Conservation (phyloP, 169 alveolate species). For the Babesia gibsoni region DNA sequence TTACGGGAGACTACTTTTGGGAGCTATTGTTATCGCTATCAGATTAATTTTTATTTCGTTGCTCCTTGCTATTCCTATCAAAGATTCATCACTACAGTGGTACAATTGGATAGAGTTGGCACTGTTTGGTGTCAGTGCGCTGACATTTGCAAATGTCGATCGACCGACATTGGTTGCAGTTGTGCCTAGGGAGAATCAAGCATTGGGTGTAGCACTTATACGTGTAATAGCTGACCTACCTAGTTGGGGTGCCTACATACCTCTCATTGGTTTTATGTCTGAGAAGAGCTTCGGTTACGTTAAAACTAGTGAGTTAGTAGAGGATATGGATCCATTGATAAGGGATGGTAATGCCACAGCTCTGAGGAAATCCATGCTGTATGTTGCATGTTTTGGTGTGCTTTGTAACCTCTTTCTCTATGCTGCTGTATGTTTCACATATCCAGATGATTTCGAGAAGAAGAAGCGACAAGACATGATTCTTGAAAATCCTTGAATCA, state of each 20-base stretch:
- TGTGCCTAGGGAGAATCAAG: conserved; percentile 84
- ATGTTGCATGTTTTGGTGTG: not conserved
- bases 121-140: conserved; percentile 80
- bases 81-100: conserved; percentile 50
- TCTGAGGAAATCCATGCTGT: conserved; percentile 21
- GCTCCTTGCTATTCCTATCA: conserved; percentile 64
- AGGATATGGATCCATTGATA: not conserved
- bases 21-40: conserved; percentile 69
- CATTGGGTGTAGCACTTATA: conserved; percentile 82
- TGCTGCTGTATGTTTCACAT: conserved; percentile 12
- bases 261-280: conserved; percentile 83
- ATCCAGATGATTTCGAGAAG: not conserved
- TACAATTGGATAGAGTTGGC: conserved; percentile 64
- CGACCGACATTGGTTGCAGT: conserved; percentile 87
- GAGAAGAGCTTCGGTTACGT: conserved; percentile 79
- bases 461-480: not conserved
- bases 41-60: conserved; percentile 74
- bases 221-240: conserved; percentile 85
- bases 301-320: not conserved
- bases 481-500: too few species aligned
- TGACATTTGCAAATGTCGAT: conserved; percentile 88
- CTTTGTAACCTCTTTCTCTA: conserved; percentile 1
- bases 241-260: conserved; percentile 83
- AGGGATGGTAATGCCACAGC: conserved; percentile 8
- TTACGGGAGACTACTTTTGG: conserved; percentile 86